Base-by-base conservation (phyloP, 257 asterid species). In the Thymus mandschuricus region DNA sequence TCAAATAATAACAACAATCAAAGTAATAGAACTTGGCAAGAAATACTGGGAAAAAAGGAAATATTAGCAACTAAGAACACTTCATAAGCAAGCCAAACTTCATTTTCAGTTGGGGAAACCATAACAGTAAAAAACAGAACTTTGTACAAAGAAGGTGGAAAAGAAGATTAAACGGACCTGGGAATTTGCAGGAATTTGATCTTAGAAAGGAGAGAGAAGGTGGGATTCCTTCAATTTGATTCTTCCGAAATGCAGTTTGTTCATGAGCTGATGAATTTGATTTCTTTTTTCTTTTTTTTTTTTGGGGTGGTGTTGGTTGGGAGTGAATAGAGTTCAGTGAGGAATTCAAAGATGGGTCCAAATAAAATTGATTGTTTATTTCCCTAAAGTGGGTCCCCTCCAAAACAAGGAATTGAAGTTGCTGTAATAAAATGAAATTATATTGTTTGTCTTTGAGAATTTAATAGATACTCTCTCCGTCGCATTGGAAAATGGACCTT, bases 121-220 rank as follows among this genome's bases (percentile, higher is more conserved):
- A 66, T 33, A 40, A 29, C 64, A n/a, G 59, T 34, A 49, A 78
- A 44, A 68, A 75, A 59, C 44, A 3, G 61, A 67, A 58, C 56
- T 60, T 80, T 49, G 60, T 31, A 60, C 56, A 73, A 57, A 3
- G 6, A 54, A 56, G 44, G 11, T 21, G 48, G 1, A 51, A 29
- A 31, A 9, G 3, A 35, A 44, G n/a, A 44, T 46, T 10, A 13
- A 56, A 45, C 78, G 35, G 15, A 71, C 80, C 83, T 70, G 64
- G 40, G 35, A 46, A 30, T 58, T 49, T 21, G 67, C 54, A 21
- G 45, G 27, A 21, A 3, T 10, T 11, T 10, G n/a, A 48, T 13
- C 28, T 46, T 52, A 35, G 27, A 1, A 13, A 11, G 8, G 58
- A 21, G 11, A 51, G 31, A 48, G n/a, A 3, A 1, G 6, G 21